Conservation (phyloP, 441 rosid genomes). For the Melianthus villosus region DNA sequence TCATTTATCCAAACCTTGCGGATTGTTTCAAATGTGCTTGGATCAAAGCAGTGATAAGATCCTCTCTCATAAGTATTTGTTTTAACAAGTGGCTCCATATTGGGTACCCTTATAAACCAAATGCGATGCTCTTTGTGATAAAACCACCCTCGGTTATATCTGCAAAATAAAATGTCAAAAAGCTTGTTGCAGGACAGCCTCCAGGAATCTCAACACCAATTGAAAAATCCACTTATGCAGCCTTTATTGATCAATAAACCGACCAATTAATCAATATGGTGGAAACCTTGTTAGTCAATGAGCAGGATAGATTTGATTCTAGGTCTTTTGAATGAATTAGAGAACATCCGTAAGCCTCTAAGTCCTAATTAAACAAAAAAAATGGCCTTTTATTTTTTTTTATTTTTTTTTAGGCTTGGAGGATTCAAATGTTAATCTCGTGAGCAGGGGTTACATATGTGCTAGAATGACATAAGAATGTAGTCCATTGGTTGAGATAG, state of each 20-base stretch:
- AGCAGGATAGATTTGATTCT: too few relatives aligned
- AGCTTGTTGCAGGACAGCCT: background rate
- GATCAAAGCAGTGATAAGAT: conserved; percentile 78
- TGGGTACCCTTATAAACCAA: conserved; percentile 61
- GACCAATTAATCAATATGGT: too few relatives aligned
- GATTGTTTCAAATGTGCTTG: conserved; percentile 43
- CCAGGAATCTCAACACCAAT: background rate
- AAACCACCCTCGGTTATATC: conserved; percentile 72
- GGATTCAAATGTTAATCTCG: background rate
- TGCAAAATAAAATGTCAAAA: conserved; percentile 18
- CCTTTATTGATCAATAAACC: too few relatives aligned
- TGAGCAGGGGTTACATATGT: too few relatives aligned
- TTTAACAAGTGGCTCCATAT: conserved; percentile 75
- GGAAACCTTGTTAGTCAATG: too few relatives aligned
- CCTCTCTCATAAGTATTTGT: conserved; percentile 68
- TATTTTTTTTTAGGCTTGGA: too few relatives aligned
- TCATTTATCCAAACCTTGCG: conserved; percentile 52
- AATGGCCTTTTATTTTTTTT: too few relatives aligned
- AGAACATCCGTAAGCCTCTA: too few relatives aligned
- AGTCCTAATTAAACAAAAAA: too few relatives aligned
- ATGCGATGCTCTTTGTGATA: conserved; percentile 69
- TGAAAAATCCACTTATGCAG: background rate
- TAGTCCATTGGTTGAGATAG: conserved; percentile 3
- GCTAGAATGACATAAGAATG: background rate
- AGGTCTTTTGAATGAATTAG: too few relatives aligned